Base-by-base conservation (phyloP, 805 yeast species). In the Monosporozyma siamensis region DNA sequence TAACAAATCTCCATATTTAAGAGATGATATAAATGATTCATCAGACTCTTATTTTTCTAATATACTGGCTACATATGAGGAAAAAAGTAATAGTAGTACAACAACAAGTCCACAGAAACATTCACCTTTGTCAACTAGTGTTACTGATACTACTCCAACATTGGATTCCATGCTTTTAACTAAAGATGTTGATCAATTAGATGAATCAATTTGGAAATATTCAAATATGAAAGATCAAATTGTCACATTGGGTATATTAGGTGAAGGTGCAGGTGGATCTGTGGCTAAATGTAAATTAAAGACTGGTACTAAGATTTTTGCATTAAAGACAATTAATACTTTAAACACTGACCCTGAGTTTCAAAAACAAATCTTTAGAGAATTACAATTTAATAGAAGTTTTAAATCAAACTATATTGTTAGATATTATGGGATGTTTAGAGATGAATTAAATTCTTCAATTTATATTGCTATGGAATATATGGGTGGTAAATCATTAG, bases 401-500 rank as follows among this genome's bases (percentile, higher is more conserved):
- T 90, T 95, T 59, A 71, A 77, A 53, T 82, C 90, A 31, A 86
- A 87, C 3, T 82, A 78, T 57, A 92, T 92, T 47, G 97, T 90
- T 21, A 75, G 79, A 59, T 92, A 92, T 61, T 90, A 86, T 60
- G 98, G 98, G 6, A 88, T 95, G 48, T 92, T 85, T 56, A 69
- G 85, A 49, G 80, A 83, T 52, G 85, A 81, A 54, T 74, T 74
- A 44, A 78, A 74, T 47, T 83, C 88, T 23, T 77, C 88, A 55
- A 88, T 92, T 32, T 88, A 85, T 51, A 92, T 92, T 23, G 87
- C 95, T 38, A 92, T 92, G 97, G 98, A 92, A 63, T 92, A 77
- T 61, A 92, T 95, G 88, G 95, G 88, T 21, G 97, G 97, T 1
- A 75, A 78, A 34, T 86, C 95, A 3, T 65, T 92, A 46, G 97